Evolutionary conservation across 1,284 basidiomycete species (phyloP).

Genomic region (Leccinum pseudoinsigne): DNA sequence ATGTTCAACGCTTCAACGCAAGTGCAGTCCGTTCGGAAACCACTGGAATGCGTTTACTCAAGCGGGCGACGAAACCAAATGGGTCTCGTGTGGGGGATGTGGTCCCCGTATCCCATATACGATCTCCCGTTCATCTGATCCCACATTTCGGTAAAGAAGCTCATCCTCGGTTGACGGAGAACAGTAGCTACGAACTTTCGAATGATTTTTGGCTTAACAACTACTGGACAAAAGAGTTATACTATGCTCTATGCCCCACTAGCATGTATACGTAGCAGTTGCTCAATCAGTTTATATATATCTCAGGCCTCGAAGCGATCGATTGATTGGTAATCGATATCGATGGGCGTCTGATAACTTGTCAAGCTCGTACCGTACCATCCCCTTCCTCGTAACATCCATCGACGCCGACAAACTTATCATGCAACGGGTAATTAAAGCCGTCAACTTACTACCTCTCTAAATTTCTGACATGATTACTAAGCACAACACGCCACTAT

Average conservation of each 20-base stretch:
- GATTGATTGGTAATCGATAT: no score
- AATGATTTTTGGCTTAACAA: background rate
- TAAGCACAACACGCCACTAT: conserved; percentile 4
- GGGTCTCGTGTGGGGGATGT: background rate
- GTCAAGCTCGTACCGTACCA: no score
- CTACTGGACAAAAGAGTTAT: background rate
- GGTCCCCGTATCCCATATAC: background rate
- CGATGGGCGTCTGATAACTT: no score
- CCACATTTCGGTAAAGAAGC: background rate
- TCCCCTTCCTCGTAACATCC: no score
- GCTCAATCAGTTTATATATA: no score
- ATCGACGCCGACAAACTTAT: no score
- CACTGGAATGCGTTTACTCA: background rate
- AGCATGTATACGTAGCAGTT: no score
- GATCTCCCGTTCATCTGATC: background rate
- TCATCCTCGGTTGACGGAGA: background rate
- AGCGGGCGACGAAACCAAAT: background rate
- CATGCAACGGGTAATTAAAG: no score
- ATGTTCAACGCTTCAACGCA: background rate
- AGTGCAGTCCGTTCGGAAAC: background rate
- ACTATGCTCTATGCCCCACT: background rate
- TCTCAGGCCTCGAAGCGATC: no score
- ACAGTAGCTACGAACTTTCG: background rate
- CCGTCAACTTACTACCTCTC: no score
- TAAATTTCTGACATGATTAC: background rate